Percentiles rank a stretch among this genome's conserved stretches.
Evolutionary conservation across 1,284 basidiomycete genomes (phyloP).

Genomic region (Rugosomyces carneus): DNA sequence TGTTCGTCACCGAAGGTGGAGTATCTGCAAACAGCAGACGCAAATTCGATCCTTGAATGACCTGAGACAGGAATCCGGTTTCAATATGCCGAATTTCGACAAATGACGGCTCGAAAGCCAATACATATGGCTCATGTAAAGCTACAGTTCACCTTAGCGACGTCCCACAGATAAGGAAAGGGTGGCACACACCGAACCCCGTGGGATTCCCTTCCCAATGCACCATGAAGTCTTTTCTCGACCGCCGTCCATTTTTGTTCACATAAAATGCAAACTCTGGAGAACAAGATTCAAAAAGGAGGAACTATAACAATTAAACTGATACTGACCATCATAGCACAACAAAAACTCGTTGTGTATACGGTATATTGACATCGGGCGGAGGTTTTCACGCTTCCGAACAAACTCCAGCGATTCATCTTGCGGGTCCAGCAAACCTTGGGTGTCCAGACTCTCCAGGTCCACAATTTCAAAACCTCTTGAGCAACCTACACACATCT

Average conservation of each 20-base stretch:
- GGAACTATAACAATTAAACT: slow-evolving; percentile 8
- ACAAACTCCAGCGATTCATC: slow-evolving; percentile 94
- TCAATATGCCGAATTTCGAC: slow-evolving; percentile 97
- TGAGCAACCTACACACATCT: slow-evolving; percentile 95
- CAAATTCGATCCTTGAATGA: slow-evolving; percentile 90
- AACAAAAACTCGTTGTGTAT: slow-evolving; percentile 96
- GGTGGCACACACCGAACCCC: slow-evolving; percentile 66
- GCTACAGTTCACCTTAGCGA: slow-evolving; percentile 44
- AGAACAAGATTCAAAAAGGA: slow-evolving; percentile 2
- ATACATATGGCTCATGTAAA: slow-evolving; percentile 92
- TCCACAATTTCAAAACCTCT: slow-evolving; percentile 99
- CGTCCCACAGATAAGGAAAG: slow-evolving; percentile 1
- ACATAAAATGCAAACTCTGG: slow-evolving; percentile 98
- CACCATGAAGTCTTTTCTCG: slow-evolving; percentile 89
- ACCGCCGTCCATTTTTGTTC: slow-evolving; percentile 93
- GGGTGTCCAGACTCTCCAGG: slow-evolving; percentile 94
- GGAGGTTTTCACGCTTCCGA: slow-evolving; percentile 80
- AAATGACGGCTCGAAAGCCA: slow-evolving; percentile 96
- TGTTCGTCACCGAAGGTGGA: slow-evolving; percentile 74
- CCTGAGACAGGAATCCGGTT: slow-evolving; percentile 87
- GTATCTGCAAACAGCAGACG: slow-evolving; percentile 92
- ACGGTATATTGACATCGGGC: slow-evolving; percentile 95
- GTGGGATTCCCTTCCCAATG: slow-evolving; percentile 96
- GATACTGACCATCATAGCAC: slow-evolving; percentile 87
- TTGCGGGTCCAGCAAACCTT: slow-evolving; percentile 90